A percentile compares a stretch with the other conserved stretches of the same genome.
These are phyloP conservation scores for Mycena indigotica DNA, from an alignment of 768 basidiomycete species.

Conservation along the genomic window DNA sequence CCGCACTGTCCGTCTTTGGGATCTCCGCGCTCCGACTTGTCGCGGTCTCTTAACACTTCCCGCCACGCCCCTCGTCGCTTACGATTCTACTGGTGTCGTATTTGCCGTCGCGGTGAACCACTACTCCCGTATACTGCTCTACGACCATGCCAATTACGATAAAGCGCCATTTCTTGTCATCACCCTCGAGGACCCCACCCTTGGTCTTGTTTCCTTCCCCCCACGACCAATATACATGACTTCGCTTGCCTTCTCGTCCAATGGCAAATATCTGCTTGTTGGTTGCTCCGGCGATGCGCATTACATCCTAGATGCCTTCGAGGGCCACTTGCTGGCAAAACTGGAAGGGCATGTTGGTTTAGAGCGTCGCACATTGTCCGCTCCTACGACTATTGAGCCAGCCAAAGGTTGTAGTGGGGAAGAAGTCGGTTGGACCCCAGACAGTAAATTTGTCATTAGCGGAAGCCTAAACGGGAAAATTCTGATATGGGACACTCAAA, in stretches of 20 bases:
- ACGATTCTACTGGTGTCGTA: slow-evolving; percentile 79
- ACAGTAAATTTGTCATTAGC: slow-evolving; percentile 86
- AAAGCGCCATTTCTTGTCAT: slow-evolving; percentile 89
- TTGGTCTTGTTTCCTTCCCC: slow-evolving; percentile 76
- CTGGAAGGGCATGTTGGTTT: slow-evolving; percentile 84
- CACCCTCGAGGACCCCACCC: slow-evolving; percentile 78
- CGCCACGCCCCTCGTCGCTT: slow-evolving; percentile 76
- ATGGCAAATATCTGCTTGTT: slow-evolving; percentile 87
- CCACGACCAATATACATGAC: slow-evolving; percentile 91
- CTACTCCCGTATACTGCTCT: slow-evolving; percentile 80
- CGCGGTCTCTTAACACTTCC: slow-evolving; percentile 79
- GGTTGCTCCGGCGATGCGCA: slow-evolving; percentile 93
- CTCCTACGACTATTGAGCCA: slow-evolving; percentile 62
- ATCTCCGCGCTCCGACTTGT: slow-evolving; percentile 78
- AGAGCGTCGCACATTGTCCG: slow-evolving; percentile 62
- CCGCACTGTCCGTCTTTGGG: slow-evolving; percentile 95
- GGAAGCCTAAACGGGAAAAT: slow-evolving; percentile 87
- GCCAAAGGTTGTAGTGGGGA: slow-evolving; percentile 85
- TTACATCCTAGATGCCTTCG: slow-evolving; percentile 91
- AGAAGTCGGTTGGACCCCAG: slow-evolving; percentile 92
- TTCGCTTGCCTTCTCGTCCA: slow-evolving; percentile 85
- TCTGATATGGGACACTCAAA: slow-evolving; percentile 84
- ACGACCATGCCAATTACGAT: slow-evolving; percentile 85
- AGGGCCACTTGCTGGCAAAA: slow-evolving; percentile 80
- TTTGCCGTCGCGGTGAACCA: slow-evolving; percentile 87